Base-by-base conservation (phyloP, 2,329 filamentous ascomycete genomes). In the Fusarium anguioides region DNA sequence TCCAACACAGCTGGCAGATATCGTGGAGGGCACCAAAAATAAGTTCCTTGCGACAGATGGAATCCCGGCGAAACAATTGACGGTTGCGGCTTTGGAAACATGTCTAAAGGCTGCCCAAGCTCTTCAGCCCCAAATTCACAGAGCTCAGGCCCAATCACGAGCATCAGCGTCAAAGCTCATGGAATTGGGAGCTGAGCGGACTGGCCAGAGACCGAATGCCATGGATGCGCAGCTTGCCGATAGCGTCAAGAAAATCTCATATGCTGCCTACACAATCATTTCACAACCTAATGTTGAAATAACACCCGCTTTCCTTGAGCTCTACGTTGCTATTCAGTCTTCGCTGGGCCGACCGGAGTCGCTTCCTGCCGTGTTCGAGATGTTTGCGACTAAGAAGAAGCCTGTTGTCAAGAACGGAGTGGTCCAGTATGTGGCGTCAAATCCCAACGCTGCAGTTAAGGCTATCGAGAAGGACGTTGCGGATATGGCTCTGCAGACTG, bases 341-440 rank as follows among this genome's bases (percentile, higher is more conserved):
- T 84, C 89, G 12, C 86, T 98, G 40, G 86, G 88, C 63, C 88
- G 86, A 56, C 89, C 93, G 4, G 87, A 92, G 67, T 89, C 91
- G 41, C 87, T 98, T 64, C 93, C 95, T 8, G 86, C 90, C 60
- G 87, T 94, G 39, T 91, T 99, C 74, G 82, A 89, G 55, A 84
- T 97, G 51, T 98, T 95, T 76, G 92, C 93, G 46, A 87, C 87
- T 70, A 99, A 98, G 78, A 91, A 92, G 11, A 82, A 89, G 64
- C 91, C 94, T 4, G 80, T 84, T 48, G 82, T 87, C 71, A 83
- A 83, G 48, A 84, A 86, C 18, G 85, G 84, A 17, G 85, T 85
- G 10, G 81, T 92, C 50, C 80, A 80, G 64, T 93, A 89, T 74
- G 82, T 81, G 37, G 76, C 83, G 47, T 87, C 87, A 39, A 92